Evolutionary conservation across 2,329 filamentous ascomycete genomes (phyloP), one percentile per base, ranked within the genome.

Genomic region (Colletotrichum gigasporum): DNA sequence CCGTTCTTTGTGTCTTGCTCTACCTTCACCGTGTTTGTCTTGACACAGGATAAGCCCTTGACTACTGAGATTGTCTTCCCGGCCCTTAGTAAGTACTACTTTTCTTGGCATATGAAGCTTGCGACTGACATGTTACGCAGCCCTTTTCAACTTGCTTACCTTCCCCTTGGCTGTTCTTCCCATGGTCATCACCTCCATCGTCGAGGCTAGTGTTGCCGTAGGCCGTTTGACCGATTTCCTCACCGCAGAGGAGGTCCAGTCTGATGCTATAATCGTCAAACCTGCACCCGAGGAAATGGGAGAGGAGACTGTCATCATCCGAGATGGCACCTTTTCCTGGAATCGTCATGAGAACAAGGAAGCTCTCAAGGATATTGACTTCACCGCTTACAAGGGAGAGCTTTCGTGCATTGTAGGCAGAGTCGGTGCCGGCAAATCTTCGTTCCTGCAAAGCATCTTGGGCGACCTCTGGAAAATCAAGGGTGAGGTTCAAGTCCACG

Each of bases 1-100:
- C 96, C 96, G 2, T 99, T 99, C 82, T 86, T 99, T 51, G 96
- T 99, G 3, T 98, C 96, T 1, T 99, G 96, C 82, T 93, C 92
- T 9, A 99, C 96, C 0, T 99, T 99, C 74, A 90, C 93, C 9
- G 91, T 98, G 28, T 99, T 97, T 71, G 96, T 98, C 32, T 83
- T 97, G 69, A 96, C 93, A 1, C 89, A 89, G 65, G 85, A 96
- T 70, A 83, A 84, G 61, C 93, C 96, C 3, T 80, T 99, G 72
- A 96, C 93, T 2, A 97, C 94, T 0, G 94, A 97, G 1, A 96
- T 99, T 69, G 93, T 99, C 18, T 99, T 99, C 79, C 96, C 96
- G 7, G 94, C 95, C 6, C 77, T 88, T n/a, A 71, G 74, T 74
- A 70, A 30, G 70, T 55, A 14, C 20, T 28, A 14, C 7, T 10